Evolutionary conservation across 805 yeast genomes (phyloP).

Genomic region (Yarrowia sp.): DNA sequence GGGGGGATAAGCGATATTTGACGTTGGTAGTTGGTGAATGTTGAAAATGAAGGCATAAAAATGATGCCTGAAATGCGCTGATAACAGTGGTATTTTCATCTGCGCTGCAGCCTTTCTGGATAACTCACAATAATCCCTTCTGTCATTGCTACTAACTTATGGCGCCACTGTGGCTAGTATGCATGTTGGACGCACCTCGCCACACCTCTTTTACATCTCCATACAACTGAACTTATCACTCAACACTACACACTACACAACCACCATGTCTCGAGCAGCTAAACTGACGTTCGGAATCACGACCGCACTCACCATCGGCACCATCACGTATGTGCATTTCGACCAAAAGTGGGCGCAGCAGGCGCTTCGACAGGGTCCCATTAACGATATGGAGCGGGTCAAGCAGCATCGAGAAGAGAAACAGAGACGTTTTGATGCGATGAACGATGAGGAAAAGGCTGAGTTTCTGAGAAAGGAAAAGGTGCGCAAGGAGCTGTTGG

Average conservation of each 20-base stretch:
- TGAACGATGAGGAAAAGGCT: constrained; percentile 34
- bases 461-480: constrained; percentile 31
- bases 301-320: constrained; percentile 6
- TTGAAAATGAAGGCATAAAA: no score
- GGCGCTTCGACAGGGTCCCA: constrained; percentile 38
- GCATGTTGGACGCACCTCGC: constrained; percentile 29
- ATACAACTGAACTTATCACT: neutral
- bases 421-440: constrained; percentile 7
- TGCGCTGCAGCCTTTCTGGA: no score
- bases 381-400: constrained; percentile 33
- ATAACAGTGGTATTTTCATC: no score
- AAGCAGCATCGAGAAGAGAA: constrained; percentile 2
- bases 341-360: constrained; percentile 37
- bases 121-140: neutral
- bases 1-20: neutral
- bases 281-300: constrained; percentile 39
- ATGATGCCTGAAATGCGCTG: no score
- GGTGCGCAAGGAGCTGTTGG: constrained; percentile 38
- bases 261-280: constrained; percentile 36
- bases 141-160: neutral
- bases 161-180: constrained; percentile 36
- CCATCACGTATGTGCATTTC: constrained; percentile 32
- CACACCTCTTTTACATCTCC: constrained; percentile 27
- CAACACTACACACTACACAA: neutral
- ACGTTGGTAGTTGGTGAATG: no score